Evolutionary conservation across 2,329 filamentous ascomycete genomes (phyloP).

Genomic region (Cylindrodendrum hubeiense): DNA sequence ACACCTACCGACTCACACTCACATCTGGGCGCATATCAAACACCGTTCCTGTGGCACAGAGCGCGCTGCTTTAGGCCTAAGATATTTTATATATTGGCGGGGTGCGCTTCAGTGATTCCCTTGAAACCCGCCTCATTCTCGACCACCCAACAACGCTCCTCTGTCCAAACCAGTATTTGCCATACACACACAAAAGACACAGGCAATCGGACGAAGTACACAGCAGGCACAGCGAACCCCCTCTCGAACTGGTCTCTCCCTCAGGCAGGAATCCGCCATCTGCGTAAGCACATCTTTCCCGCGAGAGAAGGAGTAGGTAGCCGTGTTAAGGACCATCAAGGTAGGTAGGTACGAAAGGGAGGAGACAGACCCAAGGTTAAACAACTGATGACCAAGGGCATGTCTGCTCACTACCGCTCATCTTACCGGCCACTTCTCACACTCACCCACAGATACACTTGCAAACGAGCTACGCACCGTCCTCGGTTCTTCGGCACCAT

Average conservation of each 20-base stretch:
- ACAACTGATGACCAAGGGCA: background rate
- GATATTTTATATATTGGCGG: background rate
- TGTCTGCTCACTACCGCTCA: background rate
- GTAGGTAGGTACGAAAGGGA: background rate
- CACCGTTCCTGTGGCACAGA: background rate
- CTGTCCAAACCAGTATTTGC: background rate
- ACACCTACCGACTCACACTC: background rate
- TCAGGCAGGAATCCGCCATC: background rate
- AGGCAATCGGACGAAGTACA: too few relatives aligned
- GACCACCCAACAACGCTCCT: background rate
- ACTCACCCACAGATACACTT: slow-evolving; percentile 8
- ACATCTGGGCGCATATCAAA: background rate
- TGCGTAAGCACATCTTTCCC: background rate
- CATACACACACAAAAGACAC: too few relatives aligned
- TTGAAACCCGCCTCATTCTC: background rate
- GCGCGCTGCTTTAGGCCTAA: background rate
- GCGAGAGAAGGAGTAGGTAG: background rate
- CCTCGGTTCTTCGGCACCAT: slow-evolving; percentile 33
- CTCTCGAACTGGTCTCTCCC: background rate
- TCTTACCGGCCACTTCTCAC: slow-evolving; percentile 8
- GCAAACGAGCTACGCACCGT: background rate
- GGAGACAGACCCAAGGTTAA: background rate
- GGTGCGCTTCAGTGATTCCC: background rate
- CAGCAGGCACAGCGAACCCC: background rate
- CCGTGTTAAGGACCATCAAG: background rate